These are phyloP conservation scores for Alternaria brassicicola DNA, from an alignment of 2,329 filamentous ascomycete species.

Conservation along the genomic window DNA sequence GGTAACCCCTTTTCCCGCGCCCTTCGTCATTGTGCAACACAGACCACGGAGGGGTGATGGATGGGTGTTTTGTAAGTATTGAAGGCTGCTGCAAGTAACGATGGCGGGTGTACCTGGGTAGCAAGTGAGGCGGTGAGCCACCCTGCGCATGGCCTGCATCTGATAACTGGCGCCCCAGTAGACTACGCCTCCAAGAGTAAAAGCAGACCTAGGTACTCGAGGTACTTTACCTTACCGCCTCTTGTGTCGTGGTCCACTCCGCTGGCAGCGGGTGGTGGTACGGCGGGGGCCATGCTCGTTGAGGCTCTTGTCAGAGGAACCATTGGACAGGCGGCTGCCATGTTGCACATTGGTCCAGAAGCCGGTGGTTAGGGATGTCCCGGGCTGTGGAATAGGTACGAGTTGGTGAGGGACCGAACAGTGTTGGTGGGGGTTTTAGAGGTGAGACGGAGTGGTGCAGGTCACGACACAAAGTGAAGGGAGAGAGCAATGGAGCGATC, in stretches of 20 bases:
- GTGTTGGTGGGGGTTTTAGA: too few relatives aligned
- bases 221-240: conserved; percentile 45
- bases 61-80: conserved; percentile 13
- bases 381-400: not conserved
- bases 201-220: conserved; percentile 27
- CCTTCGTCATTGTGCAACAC: conserved; percentile 34
- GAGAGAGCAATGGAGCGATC: not conserved
- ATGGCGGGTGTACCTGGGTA: conserved; percentile 12
- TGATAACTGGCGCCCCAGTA: conserved; percentile 25
- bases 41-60: conserved; percentile 20
- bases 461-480: not conserved
- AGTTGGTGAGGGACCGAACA: not conserved
- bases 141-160: conserved; percentile 27
- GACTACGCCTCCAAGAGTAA: conserved; percentile 40
- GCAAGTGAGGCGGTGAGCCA: conserved; percentile 35
- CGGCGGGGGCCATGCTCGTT: conserved; percentile 22
- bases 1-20: conserved; percentile 32
- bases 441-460: not conserved
- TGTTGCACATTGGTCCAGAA: conserved; percentile 28
- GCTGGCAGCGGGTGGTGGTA: conserved; percentile 30
- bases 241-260: conserved; percentile 33
- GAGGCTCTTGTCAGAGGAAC: conserved; percentile 20
- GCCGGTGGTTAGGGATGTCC: conserved; percentile 8
- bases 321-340: conserved; percentile 41
- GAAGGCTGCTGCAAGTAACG: conserved; percentile 22